phyloP scores from a whole-genome alignment of 345 rosid species.

The Viola odorata region DNA sequence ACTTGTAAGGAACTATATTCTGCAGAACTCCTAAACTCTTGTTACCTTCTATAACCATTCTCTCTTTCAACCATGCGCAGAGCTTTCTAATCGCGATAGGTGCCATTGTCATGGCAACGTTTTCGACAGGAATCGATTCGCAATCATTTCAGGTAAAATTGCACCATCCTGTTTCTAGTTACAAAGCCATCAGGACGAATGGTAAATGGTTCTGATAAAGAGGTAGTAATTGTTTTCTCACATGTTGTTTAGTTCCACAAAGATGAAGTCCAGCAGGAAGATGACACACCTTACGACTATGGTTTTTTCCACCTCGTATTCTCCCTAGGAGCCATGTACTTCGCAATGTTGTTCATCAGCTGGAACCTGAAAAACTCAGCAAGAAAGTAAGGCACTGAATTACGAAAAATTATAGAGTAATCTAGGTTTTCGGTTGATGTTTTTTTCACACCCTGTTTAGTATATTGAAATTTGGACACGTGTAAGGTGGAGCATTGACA shows the following conservation, averaged over 20 bases:
- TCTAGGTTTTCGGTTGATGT: too few relatives aligned
- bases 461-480: background rate
- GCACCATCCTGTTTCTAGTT: background rate
- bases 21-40: background rate
- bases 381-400: slow-evolving; percentile 33
- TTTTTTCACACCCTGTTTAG: too few relatives aligned
- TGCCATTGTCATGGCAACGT: slow-evolving; percentile 82
- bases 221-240: background rate
- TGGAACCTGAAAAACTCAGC: slow-evolving; percentile 72
- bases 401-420: background rate
- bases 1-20: slow-evolving; percentile 41
- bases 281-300: slow-evolving; percentile 68
- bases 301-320: slow-evolving; percentile 83
- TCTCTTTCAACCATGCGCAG: slow-evolving; percentile 21
- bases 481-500: slow-evolving; percentile 84
- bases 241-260: slow-evolving; percentile 47
- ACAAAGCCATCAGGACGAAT: background rate
- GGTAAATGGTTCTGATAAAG: too few relatives aligned
- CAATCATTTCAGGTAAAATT: slow-evolving; percentile 65
- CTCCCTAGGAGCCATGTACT: slow-evolving; percentile 88
- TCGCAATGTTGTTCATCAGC: slow-evolving; percentile 82
- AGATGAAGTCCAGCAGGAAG: slow-evolving; percentile 47
- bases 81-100: slow-evolving; percentile 76
- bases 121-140: slow-evolving; percentile 89
- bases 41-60: background rate